A percentile compares a stretch with the other conserved stretches of the same genome.
Conservation (phyloP, 208 protist species). For the Trypanosoma rangeli region DNA sequence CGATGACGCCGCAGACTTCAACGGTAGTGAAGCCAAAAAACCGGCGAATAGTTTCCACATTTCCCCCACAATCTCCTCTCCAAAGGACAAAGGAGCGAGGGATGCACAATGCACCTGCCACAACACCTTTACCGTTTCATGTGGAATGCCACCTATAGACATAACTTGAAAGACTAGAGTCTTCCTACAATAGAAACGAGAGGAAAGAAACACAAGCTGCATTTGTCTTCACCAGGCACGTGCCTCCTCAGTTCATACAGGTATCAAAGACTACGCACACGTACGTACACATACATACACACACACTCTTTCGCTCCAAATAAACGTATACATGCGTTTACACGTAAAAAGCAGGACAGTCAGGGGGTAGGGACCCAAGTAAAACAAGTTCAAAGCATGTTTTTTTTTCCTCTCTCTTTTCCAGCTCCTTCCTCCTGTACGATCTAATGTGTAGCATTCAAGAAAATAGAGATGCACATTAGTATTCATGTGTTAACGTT, state of each 20-base stretch:
- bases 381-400: neutral
- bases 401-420: neutral
- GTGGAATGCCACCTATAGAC: slow-evolving; percentile 25
- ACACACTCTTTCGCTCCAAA: no score
- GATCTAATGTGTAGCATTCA: neutral
- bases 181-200: neutral
- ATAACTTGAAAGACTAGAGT: slow-evolving; percentile 10
- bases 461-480: neutral
- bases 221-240: neutral
- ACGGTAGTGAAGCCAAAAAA: slow-evolving; percentile 34
- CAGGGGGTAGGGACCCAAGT: neutral
- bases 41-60: slow-evolving; percentile 76
- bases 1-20: slow-evolving; percentile 32
- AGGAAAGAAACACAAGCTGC: neutral
- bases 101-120: slow-evolving; percentile 65
- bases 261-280: neutral
- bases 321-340: no score
- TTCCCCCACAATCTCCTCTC: slow-evolving; percentile 57
- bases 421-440: neutral
- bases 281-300: neutral
- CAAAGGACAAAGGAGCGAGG: slow-evolving; percentile 45
- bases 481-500: neutral
- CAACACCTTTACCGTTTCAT: slow-evolving; percentile 44
- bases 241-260: neutral
- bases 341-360: neutral